A percentile compares a stretch with the other conserved stretches of the same genome.
Conservation (phyloP, 176 grass and related monocot genomes). For the Calamus simplicifolius region DNA sequence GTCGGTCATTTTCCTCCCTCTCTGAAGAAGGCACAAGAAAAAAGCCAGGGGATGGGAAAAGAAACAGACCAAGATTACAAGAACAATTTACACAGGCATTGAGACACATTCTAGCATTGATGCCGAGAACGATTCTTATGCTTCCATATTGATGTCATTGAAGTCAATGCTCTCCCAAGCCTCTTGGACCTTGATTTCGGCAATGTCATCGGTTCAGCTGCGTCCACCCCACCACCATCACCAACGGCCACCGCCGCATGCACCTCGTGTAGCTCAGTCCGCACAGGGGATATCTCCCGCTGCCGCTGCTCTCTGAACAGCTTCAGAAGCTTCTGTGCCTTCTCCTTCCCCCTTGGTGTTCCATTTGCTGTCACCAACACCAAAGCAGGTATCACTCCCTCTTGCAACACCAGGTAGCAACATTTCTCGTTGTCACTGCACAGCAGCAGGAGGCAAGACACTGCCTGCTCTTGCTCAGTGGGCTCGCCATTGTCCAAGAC, state of each 20-base stretch:
- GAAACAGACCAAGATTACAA: no score
- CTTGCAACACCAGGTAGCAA: slow-evolving; percentile 53
- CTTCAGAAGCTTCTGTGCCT: slow-evolving; percentile 57
- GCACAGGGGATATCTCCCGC: slow-evolving; percentile 31
- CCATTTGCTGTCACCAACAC: slow-evolving; percentile 51
- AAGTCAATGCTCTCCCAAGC: slow-evolving; percentile 30
- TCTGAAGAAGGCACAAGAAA: no score
- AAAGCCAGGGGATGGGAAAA: no score
- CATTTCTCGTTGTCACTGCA: slow-evolving; percentile 43
- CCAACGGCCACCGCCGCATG: slow-evolving; percentile 1
- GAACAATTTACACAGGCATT: no score
- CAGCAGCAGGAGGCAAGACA: slow-evolving; percentile 51
- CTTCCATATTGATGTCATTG: slow-evolving; percentile 26
- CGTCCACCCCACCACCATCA: slow-evolving; percentile 3
- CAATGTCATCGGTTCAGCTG: neutral
- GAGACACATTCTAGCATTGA: neutral
- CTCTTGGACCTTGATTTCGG: slow-evolving; percentile 36
- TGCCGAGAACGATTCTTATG: slow-evolving; percentile 17
- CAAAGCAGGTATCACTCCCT: slow-evolving; percentile 70
- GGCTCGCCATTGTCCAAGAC: slow-evolving; percentile 47
- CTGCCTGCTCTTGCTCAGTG: slow-evolving; percentile 58
- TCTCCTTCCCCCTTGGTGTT: slow-evolving; percentile 48
- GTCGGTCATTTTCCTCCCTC: no score
- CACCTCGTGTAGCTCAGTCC: slow-evolving; percentile 36
- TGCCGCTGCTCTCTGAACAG: slow-evolving; percentile 68